Evolutionary conservation across 352 stramenopile species (phyloP).

Genomic region (Pythium biforme): DNA sequence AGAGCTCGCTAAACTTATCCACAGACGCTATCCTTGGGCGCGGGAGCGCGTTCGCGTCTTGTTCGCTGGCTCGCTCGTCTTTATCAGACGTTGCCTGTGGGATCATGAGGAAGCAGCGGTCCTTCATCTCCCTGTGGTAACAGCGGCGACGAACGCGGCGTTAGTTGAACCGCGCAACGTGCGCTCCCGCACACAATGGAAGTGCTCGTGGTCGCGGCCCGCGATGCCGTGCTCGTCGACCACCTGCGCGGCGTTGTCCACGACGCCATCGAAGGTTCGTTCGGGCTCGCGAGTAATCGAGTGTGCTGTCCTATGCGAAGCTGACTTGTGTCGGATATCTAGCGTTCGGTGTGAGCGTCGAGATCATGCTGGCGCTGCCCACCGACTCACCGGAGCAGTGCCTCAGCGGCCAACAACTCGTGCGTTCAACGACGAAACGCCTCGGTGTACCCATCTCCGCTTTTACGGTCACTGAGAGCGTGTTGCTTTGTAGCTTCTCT

Average conservation of each 20-base stretch:
- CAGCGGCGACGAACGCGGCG: neutral
- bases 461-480: neutral
- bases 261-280: constrained; percentile 5
- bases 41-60: neutral
- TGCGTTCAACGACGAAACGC: neutral
- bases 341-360: neutral
- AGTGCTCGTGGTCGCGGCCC: constrained; percentile 16
- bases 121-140: neutral
- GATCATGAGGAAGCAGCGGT: too few species aligned
- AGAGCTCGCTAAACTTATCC: constrained; percentile 4
- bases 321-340: too few species aligned
- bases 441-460: too few species aligned
- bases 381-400: neutral
- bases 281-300: too few species aligned
- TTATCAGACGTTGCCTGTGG: too few species aligned
- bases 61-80: neutral
- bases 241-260: constrained; percentile 9
- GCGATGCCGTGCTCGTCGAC: constrained; percentile 11
- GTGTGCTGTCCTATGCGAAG: neutral
- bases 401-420: constrained; percentile 3
- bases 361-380: neutral
- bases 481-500: constrained; percentile 7
- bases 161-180: neutral
- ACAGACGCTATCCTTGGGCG: neutral
- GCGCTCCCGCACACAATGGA: neutral